Evolutionary conservation across 2,329 filamentous ascomycete species (phyloP).

Genomic region (Colletotrichum liaoningense): DNA sequence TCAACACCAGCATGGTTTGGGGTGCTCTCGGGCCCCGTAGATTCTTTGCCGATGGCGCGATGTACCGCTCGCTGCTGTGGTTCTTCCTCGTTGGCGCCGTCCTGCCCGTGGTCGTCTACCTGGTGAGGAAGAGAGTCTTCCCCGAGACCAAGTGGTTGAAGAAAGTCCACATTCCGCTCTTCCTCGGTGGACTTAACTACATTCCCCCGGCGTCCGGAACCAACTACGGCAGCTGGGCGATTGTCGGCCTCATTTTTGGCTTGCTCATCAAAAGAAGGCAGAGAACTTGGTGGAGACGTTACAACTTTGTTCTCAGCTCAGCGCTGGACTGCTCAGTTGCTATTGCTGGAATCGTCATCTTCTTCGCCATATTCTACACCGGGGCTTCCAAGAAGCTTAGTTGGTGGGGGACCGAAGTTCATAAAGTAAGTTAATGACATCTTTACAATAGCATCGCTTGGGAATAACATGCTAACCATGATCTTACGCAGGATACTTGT

Average conservation of each 20-base stretch:
- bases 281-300: constrained; percentile 44
- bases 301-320: constrained; percentile 47
- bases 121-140: constrained; percentile 41
- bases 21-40: constrained; percentile 66
- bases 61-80: constrained; percentile 62
- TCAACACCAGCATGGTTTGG: constrained; percentile 67
- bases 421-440: constrained; percentile 27
- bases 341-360: constrained; percentile 47
- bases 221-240: constrained; percentile 47
- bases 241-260: constrained; percentile 45
- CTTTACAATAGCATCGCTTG: not conserved
- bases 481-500: constrained; percentile 22
- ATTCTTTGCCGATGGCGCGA: constrained; percentile 62
- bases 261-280: constrained; percentile 40
- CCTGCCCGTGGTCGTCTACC: constrained; percentile 59
- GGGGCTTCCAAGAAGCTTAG: constrained; percentile 40
- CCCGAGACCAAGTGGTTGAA: constrained; percentile 32
- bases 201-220: constrained; percentile 47
- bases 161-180: constrained; percentile 45
- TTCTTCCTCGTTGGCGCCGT: constrained; percentile 65
- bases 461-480: not conserved
- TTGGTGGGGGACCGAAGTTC: constrained; percentile 46
- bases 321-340: constrained; percentile 46
- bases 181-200: constrained; percentile 45
- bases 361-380: constrained; percentile 47